Evolutionary conservation across 208 protist genomes (phyloP), one percentile per base, ranked within the genome.

Genomic region (Leishmania aethiopica): DNA sequence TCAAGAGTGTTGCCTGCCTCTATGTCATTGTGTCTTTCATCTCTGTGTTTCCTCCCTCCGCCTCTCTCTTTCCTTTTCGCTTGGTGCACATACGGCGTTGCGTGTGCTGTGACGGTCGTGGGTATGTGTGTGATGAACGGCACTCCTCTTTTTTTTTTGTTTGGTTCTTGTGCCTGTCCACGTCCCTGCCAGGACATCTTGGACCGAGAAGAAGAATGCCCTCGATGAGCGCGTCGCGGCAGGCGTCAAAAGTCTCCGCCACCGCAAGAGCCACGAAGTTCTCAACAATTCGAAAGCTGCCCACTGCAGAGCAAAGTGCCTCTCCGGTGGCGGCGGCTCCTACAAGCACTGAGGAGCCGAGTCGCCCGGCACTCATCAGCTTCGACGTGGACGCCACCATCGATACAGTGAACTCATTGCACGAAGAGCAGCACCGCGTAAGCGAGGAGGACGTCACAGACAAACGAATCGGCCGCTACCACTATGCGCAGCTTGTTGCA

Each of bases 401-500:
- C 32, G 57, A 75, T 57, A 90, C 90, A 8, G 59, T 93, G 71
- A 35, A 62, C 8, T 67, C 67, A 10, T 32, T 95, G 53, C 70
- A 83, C 22, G 71, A 79, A 0, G 40, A 77, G 28, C 80, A 89
- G 49, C 55, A 60, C 11, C 74, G 83, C 40, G 81, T 75, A 19
- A 80, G 80, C 11, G 83, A 87, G 35, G 85, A 91, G 32, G 83
- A 88, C 59, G 88, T 88, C 47, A 88, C 88, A 11, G 87, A 94
- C 55, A 75, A 28, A 17, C 89, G 89, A 51, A 87, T 97, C 59
- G 78, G 89, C 45, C 90, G 90, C 3, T 88, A 96, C 78, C 91
- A 88, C 75, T 97, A 97, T 80, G 93, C 91, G 37, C 89, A 94
- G 79, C 67, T 96, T 3, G 86, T 97, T 4, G 47, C 85, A 8